These are phyloP conservation scores for Pleurotus platypus DNA, from an alignment of 768 basidiomycete species.

Conservation along the genomic window DNA sequence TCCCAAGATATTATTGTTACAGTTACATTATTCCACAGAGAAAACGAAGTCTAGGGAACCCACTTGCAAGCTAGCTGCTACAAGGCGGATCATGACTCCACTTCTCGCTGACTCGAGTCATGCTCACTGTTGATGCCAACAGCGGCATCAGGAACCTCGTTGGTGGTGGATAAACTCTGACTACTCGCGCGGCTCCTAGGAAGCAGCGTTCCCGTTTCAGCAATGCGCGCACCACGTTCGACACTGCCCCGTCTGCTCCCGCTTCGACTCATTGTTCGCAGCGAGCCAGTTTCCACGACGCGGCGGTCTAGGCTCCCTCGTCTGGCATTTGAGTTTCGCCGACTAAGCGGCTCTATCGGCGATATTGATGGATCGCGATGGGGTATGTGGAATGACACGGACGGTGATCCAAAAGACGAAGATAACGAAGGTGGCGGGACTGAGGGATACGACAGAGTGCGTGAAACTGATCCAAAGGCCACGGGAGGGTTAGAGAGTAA, in stretches of 20 bases:
- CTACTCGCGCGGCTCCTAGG: conserved; percentile 48
- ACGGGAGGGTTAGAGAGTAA: conserved; percentile 39
- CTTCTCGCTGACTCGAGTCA: neutral
- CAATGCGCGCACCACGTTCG: conserved; percentile 64
- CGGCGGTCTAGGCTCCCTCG: conserved; percentile 31
- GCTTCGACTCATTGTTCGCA: conserved; percentile 31
- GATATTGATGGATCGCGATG: conserved; percentile 46
- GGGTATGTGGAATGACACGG: conserved; percentile 42
- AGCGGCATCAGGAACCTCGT: conserved; percentile 25
- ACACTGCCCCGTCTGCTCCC: conserved; percentile 53
- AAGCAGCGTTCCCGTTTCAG: conserved; percentile 61
- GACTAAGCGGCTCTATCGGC: conserved; percentile 51
- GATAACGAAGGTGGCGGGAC: conserved; percentile 82
- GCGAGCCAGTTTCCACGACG: conserved; percentile 27
- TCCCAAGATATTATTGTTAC: conserved; percentile 1
- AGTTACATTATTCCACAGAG: neutral
- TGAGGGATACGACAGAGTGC: conserved; percentile 69
- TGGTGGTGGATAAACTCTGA: conserved; percentile 31
- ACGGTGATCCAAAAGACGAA: conserved; percentile 74
- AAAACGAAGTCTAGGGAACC: neutral
- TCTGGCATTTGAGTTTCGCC: conserved; percentile 45
- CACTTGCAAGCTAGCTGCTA: neutral
- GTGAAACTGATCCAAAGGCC: conserved; percentile 27
- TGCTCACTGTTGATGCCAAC: conserved; percentile 2
- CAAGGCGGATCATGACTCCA: neutral